phyloP scores from a whole-genome alignment of 441 rosid genomes.

The Adansonia grandidieri region DNA sequence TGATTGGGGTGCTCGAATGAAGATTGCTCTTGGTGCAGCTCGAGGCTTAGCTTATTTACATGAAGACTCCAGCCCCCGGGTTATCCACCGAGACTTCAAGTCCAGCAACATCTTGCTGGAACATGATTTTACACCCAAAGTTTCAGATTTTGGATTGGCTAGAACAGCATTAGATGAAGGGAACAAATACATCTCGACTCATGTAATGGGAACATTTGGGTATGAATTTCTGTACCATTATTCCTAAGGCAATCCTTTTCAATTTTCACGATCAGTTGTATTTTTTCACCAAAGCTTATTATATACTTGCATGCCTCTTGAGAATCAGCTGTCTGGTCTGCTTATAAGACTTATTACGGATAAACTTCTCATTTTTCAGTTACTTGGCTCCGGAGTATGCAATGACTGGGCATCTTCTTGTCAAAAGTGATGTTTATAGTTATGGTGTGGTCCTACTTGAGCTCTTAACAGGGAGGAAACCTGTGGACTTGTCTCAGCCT shows the following conservation, averaged over 20 bases:
- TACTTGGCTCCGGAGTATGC: conserved; percentile 82
- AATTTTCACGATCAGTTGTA: not conserved
- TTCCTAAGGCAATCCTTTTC: conserved; percentile 12
- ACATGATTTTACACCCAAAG: conserved; percentile 70
- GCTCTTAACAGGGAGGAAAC: conserved; percentile 72
- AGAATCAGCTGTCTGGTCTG: conserved; percentile 13
- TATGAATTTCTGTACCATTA: conserved; percentile 31
- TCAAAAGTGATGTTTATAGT: conserved; percentile 79
- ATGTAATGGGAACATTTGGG: conserved; percentile 87
- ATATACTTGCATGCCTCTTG: not conserved
- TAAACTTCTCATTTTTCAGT: conserved; percentile 38
- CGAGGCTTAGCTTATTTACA: conserved; percentile 73
- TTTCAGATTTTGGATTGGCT: conserved; percentile 82
- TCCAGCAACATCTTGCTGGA: conserved; percentile 75
- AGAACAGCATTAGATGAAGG: conserved; percentile 68
- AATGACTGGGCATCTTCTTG: conserved; percentile 84
- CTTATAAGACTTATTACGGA: not conserved
- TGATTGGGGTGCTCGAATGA: conserved; percentile 64
- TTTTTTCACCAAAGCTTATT: not conserved
- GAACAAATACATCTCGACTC: conserved; percentile 65
- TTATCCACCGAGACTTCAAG: conserved; percentile 73
- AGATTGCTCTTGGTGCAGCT: conserved; percentile 77
- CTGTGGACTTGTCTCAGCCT: conserved; percentile 73
- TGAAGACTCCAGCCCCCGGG: conserved; percentile 73
- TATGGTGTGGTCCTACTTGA: conserved; percentile 90